These are phyloP conservation scores for Corniculantispora saksenae DNA, from an alignment of 2,329 filamentous ascomycete species.

Conservation along the genomic window DNA sequence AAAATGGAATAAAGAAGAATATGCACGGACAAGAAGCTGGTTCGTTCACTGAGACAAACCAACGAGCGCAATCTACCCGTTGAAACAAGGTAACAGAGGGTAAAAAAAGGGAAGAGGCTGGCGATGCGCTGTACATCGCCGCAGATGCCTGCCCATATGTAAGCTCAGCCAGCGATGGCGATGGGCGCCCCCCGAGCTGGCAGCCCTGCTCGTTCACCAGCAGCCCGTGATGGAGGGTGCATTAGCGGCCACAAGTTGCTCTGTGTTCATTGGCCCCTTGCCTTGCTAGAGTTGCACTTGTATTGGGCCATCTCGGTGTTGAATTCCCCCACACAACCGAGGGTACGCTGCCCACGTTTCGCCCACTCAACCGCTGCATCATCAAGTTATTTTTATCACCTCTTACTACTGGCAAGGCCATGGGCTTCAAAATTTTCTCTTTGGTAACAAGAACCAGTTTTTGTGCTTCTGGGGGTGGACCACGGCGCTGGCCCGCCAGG, in stretches of 20 bases:
- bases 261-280: no score
- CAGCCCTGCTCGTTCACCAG: conserved; percentile 3
- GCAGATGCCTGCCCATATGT: background rate
- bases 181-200: background rate
- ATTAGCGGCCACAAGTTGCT: background rate
- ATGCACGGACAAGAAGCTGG: background rate
- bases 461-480: background rate
- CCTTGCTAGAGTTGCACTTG: background rate
- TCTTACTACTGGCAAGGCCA: background rate
- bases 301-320: background rate
- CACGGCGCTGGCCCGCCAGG: background rate
- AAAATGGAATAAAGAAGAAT: background rate
- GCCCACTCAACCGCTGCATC: background rate
- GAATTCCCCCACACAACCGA: background rate
- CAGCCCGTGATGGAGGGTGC: background rate
- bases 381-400: background rate
- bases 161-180: background rate
- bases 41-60: background rate
- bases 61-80: background rate
- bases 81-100: background rate
- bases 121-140: background rate
- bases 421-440: background rate
- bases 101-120: background rate
- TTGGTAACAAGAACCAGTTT: background rate
- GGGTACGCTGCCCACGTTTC: background rate